Percentiles rank a stretch among this genome's conserved stretches.
phyloP scores from a whole-genome alignment of 1,284 basidiomycete species.

The Microbotryomycetes sp. region DNA sequence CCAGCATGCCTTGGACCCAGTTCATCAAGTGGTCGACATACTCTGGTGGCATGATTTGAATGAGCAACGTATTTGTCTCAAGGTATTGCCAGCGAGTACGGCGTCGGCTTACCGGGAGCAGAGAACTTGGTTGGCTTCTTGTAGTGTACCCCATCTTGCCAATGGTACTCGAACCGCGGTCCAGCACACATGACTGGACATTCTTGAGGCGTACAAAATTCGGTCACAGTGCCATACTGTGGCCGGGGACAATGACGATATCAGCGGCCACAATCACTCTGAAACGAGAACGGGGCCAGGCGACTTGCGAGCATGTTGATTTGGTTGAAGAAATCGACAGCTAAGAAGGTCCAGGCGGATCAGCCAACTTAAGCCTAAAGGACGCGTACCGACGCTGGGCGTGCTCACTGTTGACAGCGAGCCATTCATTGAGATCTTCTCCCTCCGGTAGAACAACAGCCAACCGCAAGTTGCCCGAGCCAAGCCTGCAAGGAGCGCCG shows the following conservation, averaged over 20 bases:
- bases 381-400: too few relatives aligned
- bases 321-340: conserved; percentile 40
- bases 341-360: too few relatives aligned
- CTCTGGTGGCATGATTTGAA: conserved; percentile 48
- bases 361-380: too few relatives aligned
- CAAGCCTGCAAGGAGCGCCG: conserved; percentile 47
- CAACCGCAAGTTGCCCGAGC: conserved; percentile 82
- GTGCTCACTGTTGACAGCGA: conserved; percentile 81
- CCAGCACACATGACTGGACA: conserved; percentile 99
- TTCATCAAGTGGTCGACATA: conserved; percentile 99
- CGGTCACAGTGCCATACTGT: conserved; percentile 81
- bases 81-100: background rate
- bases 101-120: conserved; percentile 57
- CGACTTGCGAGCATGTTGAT: conserved; percentile 36
- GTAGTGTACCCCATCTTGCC: conserved; percentile 91
- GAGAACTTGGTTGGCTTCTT: conserved; percentile 89
- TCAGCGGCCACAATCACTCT: background rate
- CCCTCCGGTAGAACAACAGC: conserved; percentile 89
- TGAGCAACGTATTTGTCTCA: background rate
- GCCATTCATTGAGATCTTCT: conserved; percentile 92
- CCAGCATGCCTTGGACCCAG: conserved; percentile 89
- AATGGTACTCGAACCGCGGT: conserved; percentile 72
- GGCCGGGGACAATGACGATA: background rate
- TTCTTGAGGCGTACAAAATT: conserved; percentile 93
- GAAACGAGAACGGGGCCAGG: background rate